Evolutionary conservation across 345 rosid genomes (phyloP), one percentile per base, ranked within the genome.

Genomic region (Anacardium occidentale): DNA sequence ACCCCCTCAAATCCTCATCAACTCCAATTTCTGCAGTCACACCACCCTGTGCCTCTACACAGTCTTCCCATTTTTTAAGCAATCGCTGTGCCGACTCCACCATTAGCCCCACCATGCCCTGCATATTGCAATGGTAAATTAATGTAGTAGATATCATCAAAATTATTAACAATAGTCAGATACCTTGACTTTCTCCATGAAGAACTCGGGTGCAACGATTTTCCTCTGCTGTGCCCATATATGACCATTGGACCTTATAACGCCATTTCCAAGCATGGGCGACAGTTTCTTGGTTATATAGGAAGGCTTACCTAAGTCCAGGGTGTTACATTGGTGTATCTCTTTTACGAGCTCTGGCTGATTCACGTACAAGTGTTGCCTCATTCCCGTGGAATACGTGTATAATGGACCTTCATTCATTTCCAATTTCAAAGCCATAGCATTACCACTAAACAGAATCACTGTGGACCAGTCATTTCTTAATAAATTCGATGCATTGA

Each of bases 131-230:
- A 7, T n/a, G n/a, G 21, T 47, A 37, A 7, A 63, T 1, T 10
- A 34, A 29, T 29, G 4, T 3, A 3, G 4, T 34, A 34, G 37
- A 34, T 0, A 34, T 34, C 5, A 34, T 34, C 4, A 34, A 0
- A 34, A 34, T 34, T 2, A 34, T 0, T 34, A 29, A 4, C 6
- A 34, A 34, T n/a, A n/a, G n/a, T n/a, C n/a, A n/a, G n/a, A n/a
- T n/a, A 91, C 97, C 94, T 91, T 90, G 74, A 86, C 92, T 79
- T 88, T 90, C 70, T 91, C 91, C 56, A 83, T 77, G 74, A 86
- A 85, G 84, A 90, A 91, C 78, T 89, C 89, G 0, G 97, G 94
- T 7, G 96, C 94, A 3, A 91, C 83, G 34, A 91, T 82, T 64
- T 84, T 85, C 64, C 91, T 81, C 76, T 85, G 98, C 66, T 83